Conservation (phyloP, 2,329 filamentous ascomycete genomes). For the Colletotrichum sp. region DNA sequence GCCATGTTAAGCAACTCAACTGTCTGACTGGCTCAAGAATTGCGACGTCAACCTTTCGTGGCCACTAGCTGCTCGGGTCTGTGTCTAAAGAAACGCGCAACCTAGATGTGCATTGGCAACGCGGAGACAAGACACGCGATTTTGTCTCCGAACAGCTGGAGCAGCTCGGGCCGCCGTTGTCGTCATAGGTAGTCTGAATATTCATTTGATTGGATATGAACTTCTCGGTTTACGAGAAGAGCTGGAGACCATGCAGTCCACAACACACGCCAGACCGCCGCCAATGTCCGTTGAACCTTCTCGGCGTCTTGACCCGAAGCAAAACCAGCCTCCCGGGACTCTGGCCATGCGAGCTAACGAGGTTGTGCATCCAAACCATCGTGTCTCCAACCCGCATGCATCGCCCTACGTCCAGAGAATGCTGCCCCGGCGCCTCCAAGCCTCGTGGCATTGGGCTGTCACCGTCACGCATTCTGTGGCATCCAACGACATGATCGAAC, state of each 20-base stretch:
- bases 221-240: neutral
- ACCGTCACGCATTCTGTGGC: neutral
- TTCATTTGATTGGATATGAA: neutral
- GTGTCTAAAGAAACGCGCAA: neutral
- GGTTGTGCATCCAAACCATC: neutral
- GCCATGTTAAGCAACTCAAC: too few relatives aligned
- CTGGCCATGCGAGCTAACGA: neutral
- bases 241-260: neutral
- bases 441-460: neutral
- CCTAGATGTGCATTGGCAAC: neutral
- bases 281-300: neutral
- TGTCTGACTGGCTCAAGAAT: neutral
- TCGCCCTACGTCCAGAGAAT: neutral
- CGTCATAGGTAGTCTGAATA: neutral
- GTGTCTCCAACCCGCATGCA: neutral
- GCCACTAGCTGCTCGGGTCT: neutral
- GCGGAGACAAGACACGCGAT: neutral
- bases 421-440: neutral
- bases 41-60: neutral
- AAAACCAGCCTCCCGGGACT: neutral
- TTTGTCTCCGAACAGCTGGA: neutral
- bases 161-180: neutral
- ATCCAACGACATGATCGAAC: neutral
- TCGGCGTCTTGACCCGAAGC: neutral
- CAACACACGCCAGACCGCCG: neutral